A percentile compares a stretch with the other conserved stretches of the same genome.
Conservation (phyloP, 2,329 filamentous ascomycete species). For the Aspergillus sp. region DNA sequence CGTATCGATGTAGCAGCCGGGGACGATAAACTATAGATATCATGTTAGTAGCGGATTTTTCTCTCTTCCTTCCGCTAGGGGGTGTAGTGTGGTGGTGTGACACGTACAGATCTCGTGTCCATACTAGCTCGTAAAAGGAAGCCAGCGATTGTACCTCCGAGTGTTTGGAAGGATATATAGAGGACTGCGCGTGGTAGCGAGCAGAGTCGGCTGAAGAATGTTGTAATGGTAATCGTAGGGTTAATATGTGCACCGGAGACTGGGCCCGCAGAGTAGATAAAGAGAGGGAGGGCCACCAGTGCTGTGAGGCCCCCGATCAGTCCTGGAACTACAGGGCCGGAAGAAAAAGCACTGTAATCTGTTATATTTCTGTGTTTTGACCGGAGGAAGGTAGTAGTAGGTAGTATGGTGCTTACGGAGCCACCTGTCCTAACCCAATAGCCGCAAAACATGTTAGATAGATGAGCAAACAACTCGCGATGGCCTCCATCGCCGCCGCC, state of each 20-base stretch:
- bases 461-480: conserved; percentile 24
- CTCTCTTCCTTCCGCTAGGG: neutral
- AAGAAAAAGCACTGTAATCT: neutral
- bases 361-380: neutral
- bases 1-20: conserved; percentile 46
- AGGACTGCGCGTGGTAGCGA: conserved; percentile 54
- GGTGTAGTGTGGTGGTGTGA: neutral
- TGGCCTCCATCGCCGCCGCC: conserved; percentile 46
- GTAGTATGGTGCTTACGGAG: neutral
- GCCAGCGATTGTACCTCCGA: conserved; percentile 52
- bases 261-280: conserved; percentile 56
- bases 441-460: conserved; percentile 31
- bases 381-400: neutral
- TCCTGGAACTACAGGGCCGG: conserved; percentile 8
- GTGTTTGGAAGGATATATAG: conserved; percentile 53
- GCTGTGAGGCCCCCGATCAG: conserved; percentile 46
- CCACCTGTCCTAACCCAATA: conserved; percentile 15
- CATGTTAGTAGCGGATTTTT: no score
- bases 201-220: conserved; percentile 56
- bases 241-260: conserved; percentile 59
- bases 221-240: conserved; percentile 58
- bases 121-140: conserved; percentile 42
- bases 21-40: conserved; percentile 32
- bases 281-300: conserved; percentile 48
- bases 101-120: conserved; percentile 25